phyloP scores from a whole-genome alignment of 164 flowering plant genomes.

The Chimonanthus salicifolius region DNA sequence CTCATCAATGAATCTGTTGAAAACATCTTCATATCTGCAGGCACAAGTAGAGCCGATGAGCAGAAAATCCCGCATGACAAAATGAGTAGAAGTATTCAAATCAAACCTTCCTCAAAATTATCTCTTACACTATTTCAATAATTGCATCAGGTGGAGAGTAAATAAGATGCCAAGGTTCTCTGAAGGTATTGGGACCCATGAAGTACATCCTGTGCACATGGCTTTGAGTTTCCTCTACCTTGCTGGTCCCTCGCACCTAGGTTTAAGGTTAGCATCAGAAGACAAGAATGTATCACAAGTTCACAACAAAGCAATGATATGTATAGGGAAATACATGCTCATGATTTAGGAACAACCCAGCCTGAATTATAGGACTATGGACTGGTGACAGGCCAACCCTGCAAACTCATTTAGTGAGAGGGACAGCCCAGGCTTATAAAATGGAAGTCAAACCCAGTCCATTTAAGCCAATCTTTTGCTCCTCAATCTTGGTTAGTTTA shows the following conservation, averaged over 20 bases:
- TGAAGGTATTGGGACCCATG: constrained; percentile 93
- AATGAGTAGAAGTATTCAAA: not conserved
- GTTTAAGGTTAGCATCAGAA: constrained; percentile 8
- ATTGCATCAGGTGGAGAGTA: constrained; percentile 85
- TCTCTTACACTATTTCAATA: constrained; percentile 82
- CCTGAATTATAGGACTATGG: too few species aligned
- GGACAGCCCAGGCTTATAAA: too few species aligned
- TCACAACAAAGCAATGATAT: not conserved
- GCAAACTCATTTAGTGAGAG: not conserved
- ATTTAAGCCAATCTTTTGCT: too few species aligned
- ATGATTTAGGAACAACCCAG: not conserved
- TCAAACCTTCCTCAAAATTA: not conserved
- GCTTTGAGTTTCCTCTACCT: constrained; percentile 78
- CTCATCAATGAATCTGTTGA: constrained; percentile 90
- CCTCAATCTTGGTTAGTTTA: too few species aligned
- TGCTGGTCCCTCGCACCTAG: constrained; percentile 70
- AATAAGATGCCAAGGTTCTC: constrained; percentile 99
- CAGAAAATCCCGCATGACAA: not conserved
- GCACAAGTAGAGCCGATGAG: not conserved
- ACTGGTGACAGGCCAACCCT: not conserved
- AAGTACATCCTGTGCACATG: constrained; percentile 91
- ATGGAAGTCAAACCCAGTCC: too few species aligned
- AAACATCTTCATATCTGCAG: constrained; percentile 90
- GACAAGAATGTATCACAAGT: not conserved
- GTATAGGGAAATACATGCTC: not conserved